These are phyloP conservation scores for Chlorella sp. DNA, from an alignment of 139 green algal species.

Conservation along the genomic window DNA sequence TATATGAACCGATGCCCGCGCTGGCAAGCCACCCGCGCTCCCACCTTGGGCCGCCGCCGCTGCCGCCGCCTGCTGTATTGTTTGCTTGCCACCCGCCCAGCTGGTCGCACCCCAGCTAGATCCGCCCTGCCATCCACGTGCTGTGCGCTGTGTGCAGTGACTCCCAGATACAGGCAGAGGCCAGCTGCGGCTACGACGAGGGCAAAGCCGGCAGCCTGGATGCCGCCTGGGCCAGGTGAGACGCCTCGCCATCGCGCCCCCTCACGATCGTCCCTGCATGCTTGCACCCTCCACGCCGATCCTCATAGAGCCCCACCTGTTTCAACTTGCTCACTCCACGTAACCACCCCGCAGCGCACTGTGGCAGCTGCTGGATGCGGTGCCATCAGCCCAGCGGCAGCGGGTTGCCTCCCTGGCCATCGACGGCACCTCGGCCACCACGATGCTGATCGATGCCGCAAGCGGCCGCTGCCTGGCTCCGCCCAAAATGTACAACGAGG, in stretches of 20 bases:
- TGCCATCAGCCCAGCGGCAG: constrained; percentile 37
- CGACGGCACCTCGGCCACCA: constrained; percentile 91
- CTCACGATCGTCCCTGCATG: neutral
- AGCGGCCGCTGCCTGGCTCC: constrained; percentile 61
- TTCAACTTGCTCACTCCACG: neutral
- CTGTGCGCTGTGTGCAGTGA: neutral
- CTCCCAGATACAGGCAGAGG: neutral
- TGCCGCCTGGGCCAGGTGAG: constrained; percentile 36
- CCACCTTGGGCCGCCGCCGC: neutral
- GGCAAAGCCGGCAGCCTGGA: neutral
- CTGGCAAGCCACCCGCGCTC: neutral
- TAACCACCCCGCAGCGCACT: constrained; percentile 53
- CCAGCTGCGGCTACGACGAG: neutral
- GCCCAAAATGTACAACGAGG: constrained; percentile 87
- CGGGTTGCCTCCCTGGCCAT: constrained; percentile 67
- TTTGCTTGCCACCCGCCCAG: no score
- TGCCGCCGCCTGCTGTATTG: neutral
- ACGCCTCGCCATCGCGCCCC: neutral
- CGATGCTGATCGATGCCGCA: constrained; percentile 80
- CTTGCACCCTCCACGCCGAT: no score
- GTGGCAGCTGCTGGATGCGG: constrained; percentile 51
- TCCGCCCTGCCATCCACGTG: no score
- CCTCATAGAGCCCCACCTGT: no score
- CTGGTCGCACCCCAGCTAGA: no score
- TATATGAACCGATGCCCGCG: neutral